Base-by-base conservation (phyloP, 139 green algal genomes). In the Chlamydomonas sphaeroides region DNA sequence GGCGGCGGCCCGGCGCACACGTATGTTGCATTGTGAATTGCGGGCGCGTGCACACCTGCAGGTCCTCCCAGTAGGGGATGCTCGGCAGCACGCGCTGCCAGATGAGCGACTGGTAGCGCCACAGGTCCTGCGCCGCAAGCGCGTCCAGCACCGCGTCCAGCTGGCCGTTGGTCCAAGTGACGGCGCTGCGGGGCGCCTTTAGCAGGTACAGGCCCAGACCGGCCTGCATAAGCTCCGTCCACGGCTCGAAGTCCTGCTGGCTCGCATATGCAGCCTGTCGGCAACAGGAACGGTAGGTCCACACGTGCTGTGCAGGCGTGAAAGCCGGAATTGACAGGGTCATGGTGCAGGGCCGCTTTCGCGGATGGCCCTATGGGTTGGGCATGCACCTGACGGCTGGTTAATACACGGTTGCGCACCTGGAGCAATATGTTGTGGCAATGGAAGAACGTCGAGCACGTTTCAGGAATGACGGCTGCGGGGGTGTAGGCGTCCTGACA, bases 201-300 rank as follows among this genome's bases (percentile, higher is more conserved):
- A 66, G 77, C 28, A 84, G 65, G 49, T 68, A 84, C 39, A 84
- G 77, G 14, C 67, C 77, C 14, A 84, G 26, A 0, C 65, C 77
- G 3, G 77, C 77, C 63, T 72, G 62, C n/a, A 82, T 82, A n/a
- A 73, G 62, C 61, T 73, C 75, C 75, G 75, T 82, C 33, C 38
- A 82, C 0, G 51, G 23, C 3, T 82, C 75, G 32, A 82, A 65
- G n/a, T 82, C 75, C 59, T 82, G 75, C 5, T 65, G 5, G 33
- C 62, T 73, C 8, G 42, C 75, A 33, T 73, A 72, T 2, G 75
- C 75, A 11, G 75, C 75, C 75, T 82, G 61, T 38, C n/a, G n/a
- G n/a, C n/a, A n/a, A n/a, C n/a, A n/a, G n/a, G n/a, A n/a, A n/a
- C n/a, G n/a, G n/a, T n/a, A n/a, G n/a, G n/a, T n/a, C n/a, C n/a